Conservation (phyloP, 805 yeast genomes). For the Torulaspora quercuum region DNA sequence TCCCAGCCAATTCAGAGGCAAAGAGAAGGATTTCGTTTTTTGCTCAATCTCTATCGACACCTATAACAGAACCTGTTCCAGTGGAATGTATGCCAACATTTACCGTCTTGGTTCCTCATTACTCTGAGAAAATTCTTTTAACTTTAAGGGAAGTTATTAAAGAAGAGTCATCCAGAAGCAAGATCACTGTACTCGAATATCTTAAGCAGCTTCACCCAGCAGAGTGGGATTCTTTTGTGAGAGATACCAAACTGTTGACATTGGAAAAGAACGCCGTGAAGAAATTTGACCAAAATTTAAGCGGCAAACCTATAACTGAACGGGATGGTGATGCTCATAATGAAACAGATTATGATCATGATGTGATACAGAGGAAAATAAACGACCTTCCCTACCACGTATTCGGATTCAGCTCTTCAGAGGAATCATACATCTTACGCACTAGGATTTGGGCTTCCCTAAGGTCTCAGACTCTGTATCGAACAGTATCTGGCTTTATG, state of each 20-base stretch:
- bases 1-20: slow-evolving; percentile 69
- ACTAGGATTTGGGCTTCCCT: slow-evolving; percentile 87
- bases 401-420: slow-evolving; percentile 66
- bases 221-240: slow-evolving; percentile 81
- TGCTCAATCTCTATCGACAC: slow-evolving; percentile 85
- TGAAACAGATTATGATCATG: slow-evolving; percentile 1
- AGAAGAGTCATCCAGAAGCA: slow-evolving; percentile 56
- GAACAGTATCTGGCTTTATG: slow-evolving; percentile 81
- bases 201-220: slow-evolving; percentile 64
- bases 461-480: slow-evolving; percentile 75
- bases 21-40: slow-evolving; percentile 80
- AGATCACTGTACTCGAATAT: slow-evolving; percentile 73
- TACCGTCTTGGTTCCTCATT: slow-evolving; percentile 83
- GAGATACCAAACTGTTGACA: slow-evolving; percentile 65
- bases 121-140: slow-evolving; percentile 73
- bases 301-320: slow-evolving; percentile 13
- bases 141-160: slow-evolving; percentile 75
- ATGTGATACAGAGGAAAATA: slow-evolving; percentile 41
- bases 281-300: slow-evolving; percentile 4
- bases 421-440: slow-evolving; percentile 59
- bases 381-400: slow-evolving; percentile 68
- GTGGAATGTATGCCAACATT: slow-evolving; percentile 73
- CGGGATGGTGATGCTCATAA: slow-evolving; percentile 35
- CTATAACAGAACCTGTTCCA: slow-evolving; percentile 70
- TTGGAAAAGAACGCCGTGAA: slow-evolving; percentile 44